A percentile compares a stretch with the other conserved stretches of the same genome.
These are phyloP conservation scores for Dendrocalamus sinicus DNA, from an alignment of 176 grass and related monocot genomes.

Conservation along the genomic window DNA sequence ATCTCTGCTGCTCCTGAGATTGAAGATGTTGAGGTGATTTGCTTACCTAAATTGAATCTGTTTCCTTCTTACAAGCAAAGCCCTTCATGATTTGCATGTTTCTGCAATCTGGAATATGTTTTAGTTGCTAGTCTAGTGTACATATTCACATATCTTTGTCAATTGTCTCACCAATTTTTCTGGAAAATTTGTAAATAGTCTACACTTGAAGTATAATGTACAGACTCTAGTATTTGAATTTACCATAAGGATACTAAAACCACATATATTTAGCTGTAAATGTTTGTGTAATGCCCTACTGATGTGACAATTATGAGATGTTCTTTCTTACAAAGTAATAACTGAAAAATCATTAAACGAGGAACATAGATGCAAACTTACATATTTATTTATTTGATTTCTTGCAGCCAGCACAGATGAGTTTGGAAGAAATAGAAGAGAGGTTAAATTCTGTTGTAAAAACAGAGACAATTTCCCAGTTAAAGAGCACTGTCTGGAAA, in stretches of 20 bases:
- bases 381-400: constrained; percentile 43
- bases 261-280: not conserved
- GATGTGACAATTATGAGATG: not conserved
- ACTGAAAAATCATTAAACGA: not conserved
- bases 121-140: constrained; percentile 4
- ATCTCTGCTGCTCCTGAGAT: constrained; percentile 57
- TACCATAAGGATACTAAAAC: not conserved
- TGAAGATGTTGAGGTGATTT: constrained; percentile 95
- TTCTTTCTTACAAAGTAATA: not conserved
- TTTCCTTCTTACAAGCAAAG: constrained; percentile 16
- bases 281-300: not conserved
- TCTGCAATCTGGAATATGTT: not conserved
- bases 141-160: not conserved
- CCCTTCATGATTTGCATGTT: not conserved
- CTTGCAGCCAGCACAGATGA: constrained; percentile 92
- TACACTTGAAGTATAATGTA: not conserved
- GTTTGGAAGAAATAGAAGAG: constrained; percentile 97
- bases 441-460: constrained; percentile 75
- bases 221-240: not conserved
- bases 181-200: not conserved
- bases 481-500: constrained; percentile 97
- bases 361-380: not conserved
- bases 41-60: constrained; percentile 29
- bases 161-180: not conserved
- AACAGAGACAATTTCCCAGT: constrained; percentile 73